Evolutionary conservation across 345 rosid genomes (phyloP).

Genomic region (Sapria himalayana): DNA sequence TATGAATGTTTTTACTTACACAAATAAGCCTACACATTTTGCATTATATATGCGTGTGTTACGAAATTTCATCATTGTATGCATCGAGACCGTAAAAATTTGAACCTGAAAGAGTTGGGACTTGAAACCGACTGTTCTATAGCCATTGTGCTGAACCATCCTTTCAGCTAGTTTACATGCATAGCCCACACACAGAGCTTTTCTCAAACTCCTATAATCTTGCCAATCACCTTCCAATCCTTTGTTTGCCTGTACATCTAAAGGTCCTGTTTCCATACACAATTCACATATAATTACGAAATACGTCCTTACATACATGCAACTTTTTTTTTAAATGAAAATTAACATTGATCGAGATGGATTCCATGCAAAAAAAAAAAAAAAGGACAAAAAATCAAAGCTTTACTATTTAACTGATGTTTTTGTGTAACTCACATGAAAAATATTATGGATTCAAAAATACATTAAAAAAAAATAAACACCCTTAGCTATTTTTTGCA

Average conservation of each 20-base stretch:
- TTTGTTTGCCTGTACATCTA: constrained; percentile 35
- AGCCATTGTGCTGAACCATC: constrained; percentile 83
- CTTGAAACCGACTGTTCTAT: constrained; percentile 49
- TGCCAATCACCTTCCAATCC: constrained; percentile 24
- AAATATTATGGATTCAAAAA: background rate
- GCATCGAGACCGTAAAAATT: no score
- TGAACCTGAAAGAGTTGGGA: constrained; percentile 75
- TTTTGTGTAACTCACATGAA: no score
- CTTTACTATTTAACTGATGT: no score
- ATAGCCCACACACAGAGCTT: constrained; percentile 66
- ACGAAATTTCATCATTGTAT: no score
- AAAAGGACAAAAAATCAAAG: background rate
- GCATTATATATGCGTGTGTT: no score
- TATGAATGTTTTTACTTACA: no score
- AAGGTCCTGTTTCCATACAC: constrained; percentile 27
- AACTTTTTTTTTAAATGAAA: no score
- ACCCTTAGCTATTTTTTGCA: constrained; percentile 78
- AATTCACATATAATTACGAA: background rate
- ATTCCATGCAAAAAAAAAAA: constrained; percentile 3
- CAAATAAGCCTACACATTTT: no score
- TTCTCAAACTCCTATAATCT: constrained; percentile 56
- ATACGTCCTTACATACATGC: no score
- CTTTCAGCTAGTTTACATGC: constrained; percentile 78
- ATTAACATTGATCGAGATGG: no score
- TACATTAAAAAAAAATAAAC: constrained; percentile 11